A percentile compares a stretch with the other conserved stretches of the same genome.
Evolutionary conservation across 768 basidiomycete genomes (phyloP).

Genomic region (Fistulinella prunicolor): DNA sequence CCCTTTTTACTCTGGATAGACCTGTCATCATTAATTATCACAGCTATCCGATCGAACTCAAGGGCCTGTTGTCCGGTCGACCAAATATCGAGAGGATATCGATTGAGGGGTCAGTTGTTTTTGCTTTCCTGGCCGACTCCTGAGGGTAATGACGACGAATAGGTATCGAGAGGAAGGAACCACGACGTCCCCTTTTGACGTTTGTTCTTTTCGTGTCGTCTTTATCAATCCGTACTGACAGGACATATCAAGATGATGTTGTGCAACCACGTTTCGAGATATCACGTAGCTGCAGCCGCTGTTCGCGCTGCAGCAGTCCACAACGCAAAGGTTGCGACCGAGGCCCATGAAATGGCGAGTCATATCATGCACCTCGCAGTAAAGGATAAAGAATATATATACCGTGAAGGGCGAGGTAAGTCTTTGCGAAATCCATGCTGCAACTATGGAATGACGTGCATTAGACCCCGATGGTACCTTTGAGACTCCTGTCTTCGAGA

Average conservation of each 20-base stretch:
- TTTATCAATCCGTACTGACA: not conserved
- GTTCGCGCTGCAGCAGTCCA: slow-evolving; percentile 50
- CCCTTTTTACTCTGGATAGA: slow-evolving; percentile 69
- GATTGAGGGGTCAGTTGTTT: slow-evolving; percentile 46
- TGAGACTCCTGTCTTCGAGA: slow-evolving; percentile 43
- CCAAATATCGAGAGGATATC: slow-evolving; percentile 47
- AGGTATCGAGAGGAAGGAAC: slow-evolving; percentile 71
- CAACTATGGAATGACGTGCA: not conserved
- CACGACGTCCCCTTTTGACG: slow-evolving; percentile 81
- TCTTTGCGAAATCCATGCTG: no score
- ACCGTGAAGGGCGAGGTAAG: slow-evolving; percentile 54
- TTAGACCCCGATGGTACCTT: slow-evolving; percentile 40
- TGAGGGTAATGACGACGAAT: slow-evolving; percentile 2
- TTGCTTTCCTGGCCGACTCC: not conserved
- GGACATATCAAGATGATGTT: slow-evolving; percentile 62
- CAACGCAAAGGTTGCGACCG: slow-evolving; percentile 54
- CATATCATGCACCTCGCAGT: slow-evolving; percentile 56
- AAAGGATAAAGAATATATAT: slow-evolving; percentile 63
- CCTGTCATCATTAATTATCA: slow-evolving; percentile 83
- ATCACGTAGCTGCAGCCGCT: slow-evolving; percentile 60
- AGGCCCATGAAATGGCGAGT: slow-evolving; percentile 56
- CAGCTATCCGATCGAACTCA: slow-evolving; percentile 72
- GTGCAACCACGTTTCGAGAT: slow-evolving; percentile 65
- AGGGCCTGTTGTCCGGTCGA: slow-evolving; percentile 61
- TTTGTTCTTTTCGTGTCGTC: slow-evolving; percentile 29